Evolutionary conservation across 2,329 filamentous ascomycete species (phyloP).

Genomic region (Trichoderma atroviride): DNA sequence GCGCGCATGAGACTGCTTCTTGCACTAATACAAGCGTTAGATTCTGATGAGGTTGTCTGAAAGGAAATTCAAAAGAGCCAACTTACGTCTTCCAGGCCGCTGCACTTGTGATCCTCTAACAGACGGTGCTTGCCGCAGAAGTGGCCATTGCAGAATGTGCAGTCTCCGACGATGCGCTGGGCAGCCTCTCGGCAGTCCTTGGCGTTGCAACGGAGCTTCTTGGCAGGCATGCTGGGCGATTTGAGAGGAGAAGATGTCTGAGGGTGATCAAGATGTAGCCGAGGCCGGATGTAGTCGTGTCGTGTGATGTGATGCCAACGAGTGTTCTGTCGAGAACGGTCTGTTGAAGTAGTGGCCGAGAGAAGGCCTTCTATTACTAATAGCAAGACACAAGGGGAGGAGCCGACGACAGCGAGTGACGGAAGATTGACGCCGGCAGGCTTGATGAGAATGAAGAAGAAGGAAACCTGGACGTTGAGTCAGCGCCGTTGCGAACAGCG

Average conservation of each 20-base stretch:
- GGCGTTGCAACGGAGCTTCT: conserved; percentile 83
- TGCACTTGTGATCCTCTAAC: conserved; percentile 92
- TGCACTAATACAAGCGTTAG: conserved; percentile 61
- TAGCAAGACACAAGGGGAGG: background rate
- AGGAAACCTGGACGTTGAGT: conserved; percentile 15
- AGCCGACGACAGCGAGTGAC: conserved; percentile 8
- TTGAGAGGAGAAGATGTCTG: background rate
- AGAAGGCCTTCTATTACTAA: conserved; percentile 10
- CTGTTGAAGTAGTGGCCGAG: background rate
- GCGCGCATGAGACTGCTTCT: conserved; percentile 93
- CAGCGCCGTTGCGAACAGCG: conserved; percentile 5
- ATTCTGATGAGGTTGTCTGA: conserved; percentile 27
- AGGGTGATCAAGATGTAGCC: background rate
- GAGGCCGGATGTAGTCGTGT: background rate
- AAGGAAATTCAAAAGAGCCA: background rate
- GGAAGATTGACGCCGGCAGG: conserved; percentile 7
- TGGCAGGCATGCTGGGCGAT: conserved; percentile 56
- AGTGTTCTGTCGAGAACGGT: conserved; percentile 1
- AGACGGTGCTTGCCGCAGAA: conserved; percentile 95
- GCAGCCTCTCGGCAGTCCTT: conserved; percentile 86
- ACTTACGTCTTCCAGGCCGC: conserved; percentile 82
- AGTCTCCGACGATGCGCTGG: conserved; percentile 94
- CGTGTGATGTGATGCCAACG: conserved; percentile 16
- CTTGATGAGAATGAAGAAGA: background rate
- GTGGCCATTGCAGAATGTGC: conserved; percentile 89